phyloP scores from a whole-genome alignment of 1,284 basidiomycete genomes.

The Amylostereum chailletii region DNA sequence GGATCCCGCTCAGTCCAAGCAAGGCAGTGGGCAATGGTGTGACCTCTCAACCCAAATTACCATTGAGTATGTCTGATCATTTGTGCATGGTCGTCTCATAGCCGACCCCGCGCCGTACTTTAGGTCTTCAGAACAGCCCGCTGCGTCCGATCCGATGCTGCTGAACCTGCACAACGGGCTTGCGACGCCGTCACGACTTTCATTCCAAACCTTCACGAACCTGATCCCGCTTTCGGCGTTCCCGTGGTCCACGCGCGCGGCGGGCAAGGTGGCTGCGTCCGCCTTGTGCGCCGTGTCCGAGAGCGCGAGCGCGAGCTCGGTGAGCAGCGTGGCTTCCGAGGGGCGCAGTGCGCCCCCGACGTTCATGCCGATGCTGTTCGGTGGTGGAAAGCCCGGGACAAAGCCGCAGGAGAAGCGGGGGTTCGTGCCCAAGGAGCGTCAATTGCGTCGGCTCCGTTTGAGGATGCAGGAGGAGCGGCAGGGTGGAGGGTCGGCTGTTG shows the following conservation, averaged over 20 bases:
- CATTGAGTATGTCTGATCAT: constrained; percentile 49
- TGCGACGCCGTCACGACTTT: constrained; percentile 39
- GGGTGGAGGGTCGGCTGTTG: not conserved
- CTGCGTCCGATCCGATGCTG: constrained; percentile 11
- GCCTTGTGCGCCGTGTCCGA: constrained; percentile 19
- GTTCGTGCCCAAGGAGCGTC: constrained; percentile 52
- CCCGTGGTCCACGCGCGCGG: constrained; percentile 25
- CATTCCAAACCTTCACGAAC: constrained; percentile 41
- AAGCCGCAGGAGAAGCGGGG: constrained; percentile 19
- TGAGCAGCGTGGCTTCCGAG: constrained; percentile 9
- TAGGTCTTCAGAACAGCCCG: not conserved
- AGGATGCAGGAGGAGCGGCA: constrained; percentile 38
- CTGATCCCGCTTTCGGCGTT: constrained; percentile 49
- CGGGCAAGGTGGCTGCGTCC: constrained; percentile 11
- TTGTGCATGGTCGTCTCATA: constrained; percentile 17
- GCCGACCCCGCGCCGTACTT: constrained; percentile 15
- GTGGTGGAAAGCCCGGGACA: constrained; percentile 6
- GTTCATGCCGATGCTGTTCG: constrained; percentile 10
- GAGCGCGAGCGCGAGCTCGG: constrained; percentile 17
- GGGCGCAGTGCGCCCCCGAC: constrained; percentile 9
- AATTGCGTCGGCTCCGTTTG: constrained; percentile 48
- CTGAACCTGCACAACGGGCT: constrained; percentile 7
- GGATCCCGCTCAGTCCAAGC: not conserved
- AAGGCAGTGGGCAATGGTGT: constrained; percentile 35
- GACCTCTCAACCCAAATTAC: constrained; percentile 33